Conservation (phyloP, 306 rosid species). For the Lupinus albus region DNA sequence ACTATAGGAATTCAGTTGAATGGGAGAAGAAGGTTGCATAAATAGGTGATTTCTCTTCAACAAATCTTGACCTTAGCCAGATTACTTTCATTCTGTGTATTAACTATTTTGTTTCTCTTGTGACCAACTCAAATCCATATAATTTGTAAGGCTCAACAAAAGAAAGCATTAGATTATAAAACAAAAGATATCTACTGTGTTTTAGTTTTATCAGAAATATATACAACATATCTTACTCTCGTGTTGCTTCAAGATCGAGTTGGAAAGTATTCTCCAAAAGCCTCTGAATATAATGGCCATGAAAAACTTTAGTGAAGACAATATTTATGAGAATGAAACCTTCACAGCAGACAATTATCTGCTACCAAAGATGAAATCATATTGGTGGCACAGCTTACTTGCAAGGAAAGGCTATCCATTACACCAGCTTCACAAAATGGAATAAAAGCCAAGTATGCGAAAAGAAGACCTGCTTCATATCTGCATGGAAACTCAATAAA, state of each 20-base stretch:
- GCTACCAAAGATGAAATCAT: constrained; percentile 10
- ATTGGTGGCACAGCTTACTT: constrained; percentile 56
- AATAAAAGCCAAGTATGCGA: constrained; percentile 84
- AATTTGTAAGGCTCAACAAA: constrained; percentile 21
- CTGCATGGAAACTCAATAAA: constrained; percentile 50
- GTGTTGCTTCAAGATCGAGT: constrained; percentile 72
- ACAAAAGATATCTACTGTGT: constrained; percentile 7
- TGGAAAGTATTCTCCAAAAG: constrained; percentile 91
- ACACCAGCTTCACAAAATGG: constrained; percentile 90
- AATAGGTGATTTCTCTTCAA: neutral
- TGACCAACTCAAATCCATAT: constrained; percentile 14
- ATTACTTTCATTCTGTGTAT: constrained; percentile 1
- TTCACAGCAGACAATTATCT: constrained; percentile 21
- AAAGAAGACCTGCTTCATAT: constrained; percentile 93
- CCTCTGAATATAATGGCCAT: constrained; percentile 61
- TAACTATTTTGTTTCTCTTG: constrained; percentile 25
- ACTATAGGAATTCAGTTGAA: constrained; percentile 3
- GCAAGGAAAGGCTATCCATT: constrained; percentile 87
- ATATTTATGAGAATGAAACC: constrained; percentile 24
- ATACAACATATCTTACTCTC: constrained; percentile 69
- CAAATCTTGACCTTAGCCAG: neutral
- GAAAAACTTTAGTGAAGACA: constrained; percentile 21
- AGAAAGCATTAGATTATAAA: constrained; percentile 10
- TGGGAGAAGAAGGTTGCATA: neutral
- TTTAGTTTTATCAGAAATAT: constrained; percentile 25